Conservation (phyloP, 2,329 filamentous ascomycete genomes). For the Phialophora expanda region DNA sequence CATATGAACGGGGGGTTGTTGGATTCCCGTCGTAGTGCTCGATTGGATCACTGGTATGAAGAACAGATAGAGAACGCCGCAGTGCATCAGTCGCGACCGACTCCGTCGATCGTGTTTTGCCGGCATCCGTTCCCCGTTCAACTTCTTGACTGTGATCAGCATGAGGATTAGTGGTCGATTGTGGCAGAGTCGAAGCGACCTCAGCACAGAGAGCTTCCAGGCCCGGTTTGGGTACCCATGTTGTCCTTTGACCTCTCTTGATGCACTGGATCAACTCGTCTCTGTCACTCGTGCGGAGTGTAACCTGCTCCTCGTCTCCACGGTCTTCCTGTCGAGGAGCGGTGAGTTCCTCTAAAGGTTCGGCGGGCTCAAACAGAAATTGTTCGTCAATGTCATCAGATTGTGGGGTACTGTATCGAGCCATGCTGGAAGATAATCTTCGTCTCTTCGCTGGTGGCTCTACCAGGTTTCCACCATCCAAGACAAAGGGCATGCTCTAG, state of each 20-base stretch:
- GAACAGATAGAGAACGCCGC: constrained; percentile 72
- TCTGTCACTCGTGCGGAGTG: constrained; percentile 58
- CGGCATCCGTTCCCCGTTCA: not conserved
- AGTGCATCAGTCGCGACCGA: constrained; percentile 30
- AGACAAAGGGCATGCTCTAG: constrained; percentile 38
- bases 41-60: constrained; percentile 68
- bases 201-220: constrained; percentile 53
- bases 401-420: constrained; percentile 22
- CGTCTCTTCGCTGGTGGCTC: constrained; percentile 33
- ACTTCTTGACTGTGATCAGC: constrained; percentile 53
- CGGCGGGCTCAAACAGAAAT: constrained; percentile 5
- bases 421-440: constrained; percentile 32
- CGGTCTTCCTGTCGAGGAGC: constrained; percentile 3
- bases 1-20: not conserved
- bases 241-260: constrained; percentile 77
- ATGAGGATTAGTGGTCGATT: constrained; percentile 41
- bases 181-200: constrained; percentile 45
- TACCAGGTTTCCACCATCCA: constrained; percentile 21
- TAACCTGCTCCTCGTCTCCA: constrained; percentile 1
- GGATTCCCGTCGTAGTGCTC: constrained; percentile 42
- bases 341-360: not conserved
- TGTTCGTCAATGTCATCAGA: constrained; percentile 17
- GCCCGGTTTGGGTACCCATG: constrained; percentile 69
- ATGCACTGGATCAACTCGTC: constrained; percentile 81
- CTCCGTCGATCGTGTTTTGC: constrained; percentile 60